These are phyloP conservation scores for Solanum clarkiae DNA, from an alignment of 257 asterid species.

Conservation along the genomic window DNA sequence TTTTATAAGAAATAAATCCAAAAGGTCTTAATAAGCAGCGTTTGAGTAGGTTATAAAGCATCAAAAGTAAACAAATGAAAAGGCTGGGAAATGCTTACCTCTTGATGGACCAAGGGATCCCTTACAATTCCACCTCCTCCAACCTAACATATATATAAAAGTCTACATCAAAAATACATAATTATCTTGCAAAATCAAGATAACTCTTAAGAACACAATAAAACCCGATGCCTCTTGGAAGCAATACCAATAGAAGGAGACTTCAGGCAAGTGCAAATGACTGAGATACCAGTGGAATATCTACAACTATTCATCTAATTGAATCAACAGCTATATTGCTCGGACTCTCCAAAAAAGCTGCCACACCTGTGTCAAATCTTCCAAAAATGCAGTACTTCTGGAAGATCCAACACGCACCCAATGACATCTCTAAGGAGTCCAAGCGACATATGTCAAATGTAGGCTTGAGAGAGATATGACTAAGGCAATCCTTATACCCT, in stretches of 20 bases:
- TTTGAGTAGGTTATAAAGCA: neutral
- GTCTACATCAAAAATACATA: neutral
- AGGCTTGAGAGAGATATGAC: neutral
- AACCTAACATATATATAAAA: conserved; percentile 30
- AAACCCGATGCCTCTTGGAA: neutral
- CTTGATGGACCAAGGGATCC: conserved; percentile 74
- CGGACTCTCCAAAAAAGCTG: neutral
- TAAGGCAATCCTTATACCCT: neutral
- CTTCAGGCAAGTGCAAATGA: neutral
- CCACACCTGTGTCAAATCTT: neutral
- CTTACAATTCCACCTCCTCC: conserved; percentile 94
- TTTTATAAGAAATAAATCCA: neutral
- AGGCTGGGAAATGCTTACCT: conserved; percentile 29
- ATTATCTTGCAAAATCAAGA: neutral
- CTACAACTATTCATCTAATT: neutral
- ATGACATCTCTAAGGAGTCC: neutral
- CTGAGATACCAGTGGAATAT: neutral
- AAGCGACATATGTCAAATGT: neutral
- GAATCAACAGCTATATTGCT: neutral
- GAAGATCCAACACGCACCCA: neutral
- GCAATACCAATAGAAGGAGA: neutral
- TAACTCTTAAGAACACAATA: neutral
- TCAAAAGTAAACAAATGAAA: neutral
- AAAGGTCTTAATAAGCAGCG: neutral
- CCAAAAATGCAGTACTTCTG: neutral